Evolutionary conservation across 2,329 filamentous ascomycete species (phyloP).

Genomic region (Pseudogymnoascus sp.): DNA sequence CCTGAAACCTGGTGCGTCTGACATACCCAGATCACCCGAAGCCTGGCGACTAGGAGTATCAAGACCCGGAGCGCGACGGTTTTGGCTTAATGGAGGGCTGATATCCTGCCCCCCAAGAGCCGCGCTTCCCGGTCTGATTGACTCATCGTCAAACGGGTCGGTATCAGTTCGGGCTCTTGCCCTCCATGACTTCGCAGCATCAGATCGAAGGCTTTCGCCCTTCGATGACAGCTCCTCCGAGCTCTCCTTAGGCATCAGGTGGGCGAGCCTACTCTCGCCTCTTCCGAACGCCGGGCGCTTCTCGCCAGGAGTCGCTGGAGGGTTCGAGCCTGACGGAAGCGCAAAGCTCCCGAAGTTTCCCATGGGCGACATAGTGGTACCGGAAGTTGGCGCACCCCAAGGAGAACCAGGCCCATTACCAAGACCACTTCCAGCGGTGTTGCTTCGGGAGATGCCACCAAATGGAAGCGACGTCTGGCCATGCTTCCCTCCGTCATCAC

Average conservation of each 20-base stretch:
- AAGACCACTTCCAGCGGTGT: constrained; percentile 41
- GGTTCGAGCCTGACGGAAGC: constrained; percentile 45
- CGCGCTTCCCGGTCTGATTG: constrained; percentile 59
- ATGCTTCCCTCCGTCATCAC: constrained; percentile 27
- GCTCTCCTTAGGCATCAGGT: constrained; percentile 72
- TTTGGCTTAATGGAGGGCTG: constrained; percentile 42
- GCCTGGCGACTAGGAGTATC: constrained; percentile 36
- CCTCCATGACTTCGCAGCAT: constrained; percentile 49
- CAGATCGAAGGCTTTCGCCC: constrained; percentile 30
- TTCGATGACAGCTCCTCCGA: constrained; percentile 51
- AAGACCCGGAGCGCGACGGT: constrained; percentile 35
- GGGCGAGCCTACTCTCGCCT: constrained; percentile 78
- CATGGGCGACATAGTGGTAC: constrained; percentile 63
- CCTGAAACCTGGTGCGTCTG: constrained; percentile 50
- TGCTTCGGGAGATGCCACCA: constrained; percentile 46
- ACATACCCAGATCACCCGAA: constrained; percentile 55
- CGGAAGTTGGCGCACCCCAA: constrained; percentile 39
- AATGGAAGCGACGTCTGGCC: constrained; percentile 32
- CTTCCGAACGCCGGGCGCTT: constrained; percentile 64
- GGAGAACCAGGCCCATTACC: constrained; percentile 40
- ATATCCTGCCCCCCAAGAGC: constrained; percentile 70
- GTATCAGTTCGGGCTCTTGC: constrained; percentile 62
- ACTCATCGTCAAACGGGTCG: constrained; percentile 65
- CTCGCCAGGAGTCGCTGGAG: constrained; percentile 52
- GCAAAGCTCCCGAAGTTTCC: constrained; percentile 89